Conservation (phyloP, 2,329 filamentous ascomycete species). For the Aspergillus felis region DNA sequence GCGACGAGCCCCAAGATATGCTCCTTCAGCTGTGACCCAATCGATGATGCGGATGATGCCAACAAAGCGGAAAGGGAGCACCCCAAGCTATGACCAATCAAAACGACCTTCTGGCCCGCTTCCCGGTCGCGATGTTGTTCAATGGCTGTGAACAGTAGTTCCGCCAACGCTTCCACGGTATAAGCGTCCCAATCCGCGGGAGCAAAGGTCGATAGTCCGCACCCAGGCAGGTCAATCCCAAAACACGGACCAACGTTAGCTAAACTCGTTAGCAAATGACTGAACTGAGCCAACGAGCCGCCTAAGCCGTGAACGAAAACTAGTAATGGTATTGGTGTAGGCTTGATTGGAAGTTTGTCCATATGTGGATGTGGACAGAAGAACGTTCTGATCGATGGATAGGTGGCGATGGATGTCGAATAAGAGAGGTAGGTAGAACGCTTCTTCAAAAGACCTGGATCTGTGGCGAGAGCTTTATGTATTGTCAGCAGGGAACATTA, state of each 20-base stretch:
- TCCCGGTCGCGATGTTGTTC: slow-evolving; percentile 65
- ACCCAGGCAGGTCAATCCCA: slow-evolving; percentile 86
- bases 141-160: slow-evolving; percentile 71
- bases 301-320: slow-evolving; percentile 92
- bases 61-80: slow-evolving; percentile 72
- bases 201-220: slow-evolving; percentile 73
- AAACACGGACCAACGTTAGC: slow-evolving; percentile 79
- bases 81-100: slow-evolving; percentile 89
- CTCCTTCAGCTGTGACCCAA: slow-evolving; percentile 52
- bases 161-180: slow-evolving; percentile 67
- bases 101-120: slow-evolving; percentile 65
- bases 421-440: slow-evolving; percentile 69
- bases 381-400: slow-evolving; percentile 76
- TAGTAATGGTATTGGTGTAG: slow-evolving; percentile 72
- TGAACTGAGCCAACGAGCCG: slow-evolving; percentile 87
- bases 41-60: slow-evolving; percentile 56
- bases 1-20: slow-evolving; percentile 73
- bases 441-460: slow-evolving; percentile 76
- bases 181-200: slow-evolving; percentile 75
- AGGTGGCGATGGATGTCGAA: slow-evolving; percentile 65
- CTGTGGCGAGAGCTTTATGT: slow-evolving; percentile 46
- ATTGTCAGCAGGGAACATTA: slow-evolving; percentile 10
- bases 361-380: slow-evolving; percentile 77
- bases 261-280: slow-evolving; percentile 73
- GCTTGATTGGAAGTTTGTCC: slow-evolving; percentile 70